Base-by-base conservation (phyloP, 1,284 basidiomycete genomes). In the Cryptococcus sp. region DNA sequence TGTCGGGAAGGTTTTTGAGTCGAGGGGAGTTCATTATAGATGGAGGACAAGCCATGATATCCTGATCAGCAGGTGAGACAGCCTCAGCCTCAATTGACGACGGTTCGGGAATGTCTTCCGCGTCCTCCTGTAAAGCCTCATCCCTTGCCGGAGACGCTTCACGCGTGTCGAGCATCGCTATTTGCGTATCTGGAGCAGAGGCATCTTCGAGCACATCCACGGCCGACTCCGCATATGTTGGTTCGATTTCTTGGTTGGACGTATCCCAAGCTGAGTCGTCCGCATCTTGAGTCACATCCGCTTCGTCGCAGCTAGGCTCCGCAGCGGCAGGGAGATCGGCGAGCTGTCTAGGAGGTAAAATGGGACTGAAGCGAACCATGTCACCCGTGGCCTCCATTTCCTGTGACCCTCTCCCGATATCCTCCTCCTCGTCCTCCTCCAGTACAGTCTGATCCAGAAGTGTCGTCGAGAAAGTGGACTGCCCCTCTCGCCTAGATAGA, bases 281-380 rank as follows among this genome's bases (percentile, higher is more conserved):
- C 20, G 25, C 50, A 3, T 60, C 58, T 49, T 52, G 53, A 25
- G 58, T 60, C 3, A 52, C 41, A 42, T 60, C 58, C 6, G 48
- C 58, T n/a, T 27, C 13, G n/a, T 25, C 31, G 31, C 31, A 35
- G 31, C 31, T 10, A 22, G 47, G 8, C 20, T 22, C 25, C 20
- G 20, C 25, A 48, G 25, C 27, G 7, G 47, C 20, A 27, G 47
- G 17, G 3, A 19, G 39, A 22, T 44, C 13, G 31, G 13, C 39
- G 15, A 42, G 17, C 3, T 39, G 15, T 31, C 53, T 27, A 25
- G 53, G 19, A 2, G 53, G 53, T 19, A 54, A 25, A 13, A 54
- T 5, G 8, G 53, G 53, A 40, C 42, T 54, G 17, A 7, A 22
- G 22, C 46, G 46, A 7, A 38, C n/a, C 16, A 19, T 0, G 22